These are phyloP conservation scores for Mallotus nudiflorus DNA, from an alignment of 345 rosid genomes.

Conservation along the genomic window DNA sequence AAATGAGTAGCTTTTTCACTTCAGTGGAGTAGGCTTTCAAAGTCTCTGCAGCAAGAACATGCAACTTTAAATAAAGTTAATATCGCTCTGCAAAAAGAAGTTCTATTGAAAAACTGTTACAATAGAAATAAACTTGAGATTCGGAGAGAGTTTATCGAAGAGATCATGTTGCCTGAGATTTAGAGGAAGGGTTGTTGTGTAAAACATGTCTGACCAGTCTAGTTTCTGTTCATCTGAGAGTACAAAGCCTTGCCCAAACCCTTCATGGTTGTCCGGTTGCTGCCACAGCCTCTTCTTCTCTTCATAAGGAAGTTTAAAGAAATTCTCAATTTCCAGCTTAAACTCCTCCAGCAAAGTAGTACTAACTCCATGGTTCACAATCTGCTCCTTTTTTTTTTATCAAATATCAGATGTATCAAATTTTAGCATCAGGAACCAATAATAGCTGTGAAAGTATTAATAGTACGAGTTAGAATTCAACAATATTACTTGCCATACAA, in stretches of 20 bases:
- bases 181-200: conserved; percentile 37
- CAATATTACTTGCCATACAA: no score
- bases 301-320: conserved; percentile 41
- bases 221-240: conserved; percentile 53
- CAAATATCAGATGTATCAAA: not conserved
- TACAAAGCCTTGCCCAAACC: conserved; percentile 56
- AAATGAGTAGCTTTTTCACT: conserved; percentile 36
- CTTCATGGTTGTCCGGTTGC: conserved; percentile 46
- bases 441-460: no score
- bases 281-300: conserved; percentile 56
- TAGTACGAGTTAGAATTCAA: no score
- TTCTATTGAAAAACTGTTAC: no score
- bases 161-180: conserved; percentile 32
- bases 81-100: no score
- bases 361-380: no score
- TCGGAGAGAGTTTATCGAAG: conserved; percentile 42
- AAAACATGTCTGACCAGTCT: conserved; percentile 60
- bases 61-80: no score
- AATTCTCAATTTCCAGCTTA: no score
- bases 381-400: conserved; percentile 23
- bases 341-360: no score
- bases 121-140: conserved; percentile 34
- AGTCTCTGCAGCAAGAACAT: conserved; percentile 37
- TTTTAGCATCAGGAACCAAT: no score
- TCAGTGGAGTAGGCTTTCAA: conserved; percentile 46